phyloP scores from a whole-genome alignment of 371 early-diverging fungal genomes.

The Umbelopsis sp. region DNA sequence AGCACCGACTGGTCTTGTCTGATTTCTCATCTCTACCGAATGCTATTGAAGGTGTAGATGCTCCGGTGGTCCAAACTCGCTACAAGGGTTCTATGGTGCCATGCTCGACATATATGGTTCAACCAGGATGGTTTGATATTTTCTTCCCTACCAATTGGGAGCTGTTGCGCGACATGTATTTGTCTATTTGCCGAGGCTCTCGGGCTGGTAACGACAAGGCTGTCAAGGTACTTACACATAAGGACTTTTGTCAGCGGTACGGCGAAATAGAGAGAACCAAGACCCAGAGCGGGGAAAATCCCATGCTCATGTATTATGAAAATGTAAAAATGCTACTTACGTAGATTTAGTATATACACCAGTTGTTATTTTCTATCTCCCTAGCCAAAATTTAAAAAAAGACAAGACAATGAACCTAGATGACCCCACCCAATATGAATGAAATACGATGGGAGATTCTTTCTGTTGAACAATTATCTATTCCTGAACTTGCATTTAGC shows the following conservation, averaged over 20 bases:
- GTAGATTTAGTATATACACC: conserved; percentile 19
- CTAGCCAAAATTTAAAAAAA: neutral
- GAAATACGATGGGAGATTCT: no score
- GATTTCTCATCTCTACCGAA: conserved; percentile 89
- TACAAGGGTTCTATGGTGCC: conserved; percentile 90
- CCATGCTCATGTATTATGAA: conserved; percentile 92
- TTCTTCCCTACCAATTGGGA: conserved; percentile 98
- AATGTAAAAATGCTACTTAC: conserved; percentile 84
- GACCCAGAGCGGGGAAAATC: conserved; percentile 89
- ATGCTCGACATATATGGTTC: conserved; percentile 92
- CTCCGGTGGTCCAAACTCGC: conserved; percentile 95
- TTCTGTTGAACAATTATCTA: no score
- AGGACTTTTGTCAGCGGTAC: conserved; percentile 78
- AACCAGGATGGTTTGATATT: conserved; percentile 98
- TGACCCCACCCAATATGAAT: neutral
- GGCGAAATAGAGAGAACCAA: conserved; percentile 77
- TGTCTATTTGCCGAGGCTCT: conserved; percentile 58
- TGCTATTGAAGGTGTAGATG: conserved; percentile 79
- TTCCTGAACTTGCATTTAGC: no score
- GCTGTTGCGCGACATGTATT: conserved; percentile 78
- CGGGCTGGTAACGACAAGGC: conserved; percentile 45
- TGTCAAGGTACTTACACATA: conserved; percentile 73
- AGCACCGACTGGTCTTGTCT: conserved; percentile 85
- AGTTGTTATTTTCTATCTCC: neutral
- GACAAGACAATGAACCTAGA: neutral